A percentile compares a stretch with the other conserved stretches of the same genome.
Conservation (phyloP, 2,329 filamentous ascomycete genomes). For the Colletotrichum somersetense region DNA sequence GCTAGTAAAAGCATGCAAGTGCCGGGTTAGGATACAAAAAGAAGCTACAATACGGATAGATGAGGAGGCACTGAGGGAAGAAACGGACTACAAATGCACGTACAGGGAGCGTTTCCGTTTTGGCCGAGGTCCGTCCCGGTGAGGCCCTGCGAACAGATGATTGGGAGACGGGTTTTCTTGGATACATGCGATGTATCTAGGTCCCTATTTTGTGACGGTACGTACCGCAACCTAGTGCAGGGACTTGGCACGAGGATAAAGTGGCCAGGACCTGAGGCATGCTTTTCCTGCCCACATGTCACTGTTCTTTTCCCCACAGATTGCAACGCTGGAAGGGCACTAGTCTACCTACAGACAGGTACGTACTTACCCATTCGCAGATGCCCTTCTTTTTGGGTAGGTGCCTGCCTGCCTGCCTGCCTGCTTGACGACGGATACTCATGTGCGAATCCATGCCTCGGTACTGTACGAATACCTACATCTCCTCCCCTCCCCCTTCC, state of each 20-base stretch:
- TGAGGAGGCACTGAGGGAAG: background rate
- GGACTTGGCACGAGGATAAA: background rate
- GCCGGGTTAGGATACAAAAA: constrained; percentile 17
- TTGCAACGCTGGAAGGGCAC: background rate
- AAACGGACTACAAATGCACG: background rate
- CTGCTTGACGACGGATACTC: too few species aligned
- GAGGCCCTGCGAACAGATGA: background rate
- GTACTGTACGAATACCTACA: too few species aligned
- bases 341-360: too few species aligned
- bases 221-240: too few species aligned
- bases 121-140: background rate
- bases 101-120: constrained; percentile 26
- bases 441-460: too few species aligned
- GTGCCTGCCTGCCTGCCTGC: too few species aligned
- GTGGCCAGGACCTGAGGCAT: constrained; percentile 9
- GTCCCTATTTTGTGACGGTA: too few species aligned
- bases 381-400: too few species aligned
- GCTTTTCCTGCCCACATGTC: constrained; percentile 31
- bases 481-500: too few species aligned
- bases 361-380: too few species aligned
- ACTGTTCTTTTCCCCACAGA: constrained; percentile 24
- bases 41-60: background rate
- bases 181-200: too few species aligned
- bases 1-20: constrained; percentile 19
- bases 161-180: too few species aligned